Evolutionary conservation across 768 basidiomycete genomes (phyloP), one percentile per base, ranked within the genome.

Genomic region (Rhizopogon rudus): DNA sequence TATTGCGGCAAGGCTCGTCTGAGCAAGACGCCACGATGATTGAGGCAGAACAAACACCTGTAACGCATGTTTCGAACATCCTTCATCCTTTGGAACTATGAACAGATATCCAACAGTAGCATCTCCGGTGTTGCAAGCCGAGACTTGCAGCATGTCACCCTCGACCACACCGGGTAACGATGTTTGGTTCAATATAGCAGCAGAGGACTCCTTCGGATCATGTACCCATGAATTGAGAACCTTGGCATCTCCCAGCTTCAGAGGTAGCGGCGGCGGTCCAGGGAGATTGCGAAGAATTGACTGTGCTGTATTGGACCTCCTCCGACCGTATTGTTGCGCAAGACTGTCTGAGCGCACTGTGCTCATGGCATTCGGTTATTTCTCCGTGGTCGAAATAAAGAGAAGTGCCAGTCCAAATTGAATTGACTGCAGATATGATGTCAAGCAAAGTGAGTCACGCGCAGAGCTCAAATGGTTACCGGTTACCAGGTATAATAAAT

Each of bases 101-200:
- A 92, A 91, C 37, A 92, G 72, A 78, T 87, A 62, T 61, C 80
- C 65, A 20, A 72, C 68, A 10, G 65, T 59, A 14, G 74, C 71
- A 44, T 72, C 74, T 6, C 76, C 76, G 25, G 77, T 65, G 46
- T 72, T 73, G 51, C 72, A 71, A 44, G 55, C 58, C 22, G 71
- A 66, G 12, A 91, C 80, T 52, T 81, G 77, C 41, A 93, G 63
- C 64, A 90, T 71, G 62, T 93, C 91, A 7, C 89, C 91, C 60
- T 88, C 86, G 44, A 76, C 73, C 33, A 91, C 86, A 3, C 91
- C 91, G 6, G 88, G 87, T 86, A 88, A 91, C 66, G 77, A 82
- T 10, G 81, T 73, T 43, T 85, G 86, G 60, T 92, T 91, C 66
- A 93, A 78, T 16, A 83, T 73, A 53, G 90, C 83, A 16, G 70